Base-by-base conservation (phyloP, 768 basidiomycete species). In the Multifurca ochricompacta region DNA sequence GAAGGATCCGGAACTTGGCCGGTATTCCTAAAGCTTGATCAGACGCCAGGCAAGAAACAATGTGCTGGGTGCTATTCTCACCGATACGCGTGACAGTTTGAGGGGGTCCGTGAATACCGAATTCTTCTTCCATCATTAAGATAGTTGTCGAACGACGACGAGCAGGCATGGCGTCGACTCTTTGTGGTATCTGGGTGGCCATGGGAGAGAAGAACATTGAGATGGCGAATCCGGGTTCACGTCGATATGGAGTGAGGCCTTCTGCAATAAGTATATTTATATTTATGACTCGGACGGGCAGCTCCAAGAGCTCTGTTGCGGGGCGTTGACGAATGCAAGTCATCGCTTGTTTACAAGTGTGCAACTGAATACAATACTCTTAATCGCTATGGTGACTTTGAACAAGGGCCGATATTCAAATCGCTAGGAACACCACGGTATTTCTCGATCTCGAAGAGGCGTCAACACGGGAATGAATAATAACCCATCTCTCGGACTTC, bases 111-210 rank as follows among this genome's bases (percentile, higher is more conserved):
- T 49, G 5, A 18, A 51, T 45, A 37, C 54, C 54, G 30, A 56
- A 34, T 23, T 56, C 54, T 34, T 45, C 31, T 37, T 56, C 54
- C 54, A 56, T 45, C 43, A 39, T 28, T 10, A 49, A 51, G 25
- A 56, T 51, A 3, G 43, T 51, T 41, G 54, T 56, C 25, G 54
- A 56, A 27, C 21, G 21, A 25, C 54, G 36, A 31, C 48, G 48
- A 25, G 11, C 8, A 19, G 43, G 49, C n/a, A 7, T 2, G 16
- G 4, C 37, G 4, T 46, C 36, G 8, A 9, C 23, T 13, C 7
- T 34, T 13, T 37, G 35, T 23, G 42, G 13, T 4, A 37, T 28
- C 19, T 21, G 30, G 27, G 43, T 8, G 4, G 18, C 3, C 5
- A 13, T 28, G 3, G 11, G 25, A 34, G 36, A 56, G 23, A 46